Evolutionary conservation across 2,329 filamentous ascomycete genomes (phyloP), one percentile per base, ranked within the genome.

Genomic region (Cladosporium phlei): DNA sequence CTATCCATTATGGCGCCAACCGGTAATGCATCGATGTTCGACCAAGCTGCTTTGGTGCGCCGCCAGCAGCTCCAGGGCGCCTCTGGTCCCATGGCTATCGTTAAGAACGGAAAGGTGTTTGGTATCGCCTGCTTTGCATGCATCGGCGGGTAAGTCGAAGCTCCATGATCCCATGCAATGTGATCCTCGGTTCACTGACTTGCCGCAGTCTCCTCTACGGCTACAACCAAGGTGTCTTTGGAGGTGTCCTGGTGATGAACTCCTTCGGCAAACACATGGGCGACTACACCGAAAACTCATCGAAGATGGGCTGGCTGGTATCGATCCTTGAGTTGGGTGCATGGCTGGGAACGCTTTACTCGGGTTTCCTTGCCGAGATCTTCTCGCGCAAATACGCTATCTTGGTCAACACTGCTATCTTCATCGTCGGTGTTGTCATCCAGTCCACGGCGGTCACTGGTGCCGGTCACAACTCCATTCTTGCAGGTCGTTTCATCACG

Each of bases 181-280:
- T 2, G 4, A 5, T 11, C 4, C 35, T n/a, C n/a, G n/a, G n/a
- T n/a, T n/a, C 3, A 25, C 35, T 38, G 22, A 38, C 22, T 2
- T 19, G 22, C 12, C 2, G 10, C 6, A 39, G 67, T 77, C 21
- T 80, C 27, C 34, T 47, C 19, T 47, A 88, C 59, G 79, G 82
- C 10, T 86, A 86, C 68, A 85, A 86, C 60, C 82, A 86, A 62
- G 85, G 85, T 55, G 83, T 87, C 66, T 86, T 87, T 66, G 79
- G 79, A n/a, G 84, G 85, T 19, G 78, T 89, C 17, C 56, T 79
- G 46, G 71, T 69, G 17, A 76, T 76, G 72, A 58, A 61, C 4
- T 66, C 69, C 1, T 76, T 75, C 51, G 17, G 32, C 9, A 37
- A 34, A 69, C 67, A 74, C 30, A 74, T 74, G 65, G 66, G 69